Evolutionary conservation across 208 protist genomes (phyloP).

Genomic region (Leishmania mexicana): DNA sequence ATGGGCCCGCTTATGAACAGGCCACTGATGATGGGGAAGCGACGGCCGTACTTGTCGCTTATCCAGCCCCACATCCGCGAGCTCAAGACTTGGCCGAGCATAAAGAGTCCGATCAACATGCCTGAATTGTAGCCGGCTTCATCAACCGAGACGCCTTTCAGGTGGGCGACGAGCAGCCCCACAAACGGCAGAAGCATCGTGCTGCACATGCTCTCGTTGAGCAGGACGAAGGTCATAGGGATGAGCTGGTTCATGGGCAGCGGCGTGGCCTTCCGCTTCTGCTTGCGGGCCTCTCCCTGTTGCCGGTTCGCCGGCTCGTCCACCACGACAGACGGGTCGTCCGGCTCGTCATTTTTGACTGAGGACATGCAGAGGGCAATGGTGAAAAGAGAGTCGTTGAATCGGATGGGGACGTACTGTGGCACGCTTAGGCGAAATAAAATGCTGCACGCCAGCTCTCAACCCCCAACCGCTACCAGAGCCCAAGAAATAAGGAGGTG

Average conservation of each 20-base stretch:
- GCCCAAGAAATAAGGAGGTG: not conserved
- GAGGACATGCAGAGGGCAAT: not conserved
- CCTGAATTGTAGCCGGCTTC: slow-evolving; percentile 64
- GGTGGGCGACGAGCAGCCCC: slow-evolving; percentile 53
- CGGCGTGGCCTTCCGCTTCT: slow-evolving; percentile 30
- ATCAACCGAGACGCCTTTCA: slow-evolving; percentile 35
- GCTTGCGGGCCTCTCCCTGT: not conserved
- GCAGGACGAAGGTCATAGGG: slow-evolving; percentile 56
- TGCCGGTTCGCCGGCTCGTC: too few relatives aligned
- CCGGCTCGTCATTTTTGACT: not conserved
- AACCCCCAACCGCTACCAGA: not conserved
- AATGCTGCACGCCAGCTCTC: not conserved
- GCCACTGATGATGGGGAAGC: slow-evolving; percentile 51
- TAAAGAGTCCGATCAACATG: slow-evolving; percentile 55
- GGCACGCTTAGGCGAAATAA: not conserved
- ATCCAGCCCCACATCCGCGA: slow-evolving; percentile 58
- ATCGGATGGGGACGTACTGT: not conserved
- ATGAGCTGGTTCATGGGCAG: slow-evolving; percentile 64
- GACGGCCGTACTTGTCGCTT: slow-evolving; percentile 67
- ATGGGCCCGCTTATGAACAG: slow-evolving; percentile 61
- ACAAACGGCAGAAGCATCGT: slow-evolving; percentile 75
- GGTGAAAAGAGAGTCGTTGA: not conserved
- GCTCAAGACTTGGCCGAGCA: slow-evolving; percentile 65
- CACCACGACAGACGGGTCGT: not conserved
- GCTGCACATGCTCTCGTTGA: slow-evolving; percentile 63